Evolutionary conservation across 2,329 filamentous ascomycete genomes (phyloP), one percentile per base, ranked within the genome.

Genomic region (Xylariales sp.): DNA sequence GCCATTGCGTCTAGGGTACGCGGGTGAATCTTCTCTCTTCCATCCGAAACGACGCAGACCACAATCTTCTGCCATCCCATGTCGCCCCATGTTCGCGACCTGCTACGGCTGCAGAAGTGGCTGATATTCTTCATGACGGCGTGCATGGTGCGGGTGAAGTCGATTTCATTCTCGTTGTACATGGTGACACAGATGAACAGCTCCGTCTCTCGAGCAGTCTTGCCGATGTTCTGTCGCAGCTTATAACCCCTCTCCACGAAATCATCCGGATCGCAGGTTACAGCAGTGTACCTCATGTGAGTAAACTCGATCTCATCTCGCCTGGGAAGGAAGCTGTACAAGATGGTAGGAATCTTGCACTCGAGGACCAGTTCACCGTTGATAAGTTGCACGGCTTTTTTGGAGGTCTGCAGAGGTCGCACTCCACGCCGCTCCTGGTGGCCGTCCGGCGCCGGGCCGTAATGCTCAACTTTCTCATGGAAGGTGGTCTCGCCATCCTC

Each of bases 41-140:
- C 93, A 55, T 98, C 93, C 53, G 89, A 96, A 48, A 98, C 93
- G 30, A 98, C 81, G 61, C 91, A 97, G 10, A 98, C 93, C 8
- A 98, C 93, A 53, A 98, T 97, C 72, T 98, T 98, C 71, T 98
- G 97, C 93, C 93, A 98, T 5, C 91, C 90, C 53, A 95, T 88
- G 61, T 94, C 93, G 49, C 93, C 93, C 93, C 93, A 98, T 1
- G 91, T 97, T 67, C 95, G 95, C 66, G 89, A 95, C 59, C 85
- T 88, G 31, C 83, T 88, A 34, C 91, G 80, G 43, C 86, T 88
- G 64, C 93, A 96, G 87, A 98, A 96, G 70, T 91, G 90, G 61
- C 96, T 91, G 50, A 98, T 88, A 61, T 98, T 98, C 69, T 98
- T 97, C 72, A 97, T 91, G 5, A 98, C 89, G 61, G 93, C 93